Conservation (phyloP, 192 early-diverging fungal species). For the Coemansia sp. region DNA sequence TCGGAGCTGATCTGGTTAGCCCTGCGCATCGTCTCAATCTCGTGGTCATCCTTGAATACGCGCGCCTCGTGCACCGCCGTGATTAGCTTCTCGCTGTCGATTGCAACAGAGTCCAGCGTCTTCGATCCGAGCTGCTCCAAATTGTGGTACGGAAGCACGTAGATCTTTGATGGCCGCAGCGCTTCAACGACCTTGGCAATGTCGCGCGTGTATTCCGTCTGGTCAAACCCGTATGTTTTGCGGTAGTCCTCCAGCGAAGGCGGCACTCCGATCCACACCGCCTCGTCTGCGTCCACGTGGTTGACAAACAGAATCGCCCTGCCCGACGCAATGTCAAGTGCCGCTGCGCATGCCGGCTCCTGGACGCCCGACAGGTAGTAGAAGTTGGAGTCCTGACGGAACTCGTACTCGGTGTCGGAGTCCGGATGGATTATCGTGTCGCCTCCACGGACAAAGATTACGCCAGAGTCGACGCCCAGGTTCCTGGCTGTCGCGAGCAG, state of each 20-base stretch:
- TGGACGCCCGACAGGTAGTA: constrained; percentile 80
- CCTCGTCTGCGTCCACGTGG: constrained; percentile 62
- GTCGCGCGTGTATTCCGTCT: constrained; percentile 63
- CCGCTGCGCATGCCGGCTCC: constrained; percentile 70
- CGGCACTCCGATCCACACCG: constrained; percentile 80
- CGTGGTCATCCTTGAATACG: constrained; percentile 74
- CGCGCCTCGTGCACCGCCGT: constrained; percentile 75
- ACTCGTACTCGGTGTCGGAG: constrained; percentile 79
- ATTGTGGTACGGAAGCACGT: constrained; percentile 53
- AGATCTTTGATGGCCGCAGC: constrained; percentile 50
- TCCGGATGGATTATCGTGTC: constrained; percentile 60
- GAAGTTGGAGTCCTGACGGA: constrained; percentile 88
- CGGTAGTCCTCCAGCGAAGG: constrained; percentile 59
- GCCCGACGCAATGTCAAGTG: constrained; percentile 65
- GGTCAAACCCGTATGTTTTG: constrained; percentile 67
- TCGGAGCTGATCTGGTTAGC: constrained; percentile 73
- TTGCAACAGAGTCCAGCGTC: background rate
- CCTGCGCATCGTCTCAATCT: constrained; percentile 75
- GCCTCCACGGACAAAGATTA: constrained; percentile 63
- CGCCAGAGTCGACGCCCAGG: constrained; percentile 58
- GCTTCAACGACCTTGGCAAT: constrained; percentile 52
- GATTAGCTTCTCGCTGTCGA: constrained; percentile 44
- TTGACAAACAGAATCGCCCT: constrained; percentile 70
- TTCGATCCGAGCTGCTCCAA: constrained; percentile 45
- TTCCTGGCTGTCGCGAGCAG: constrained; percentile 60